Evolutionary conservation across 1,284 basidiomycete genomes (phyloP).

Genomic region (Leccinum pachyderme): DNA sequence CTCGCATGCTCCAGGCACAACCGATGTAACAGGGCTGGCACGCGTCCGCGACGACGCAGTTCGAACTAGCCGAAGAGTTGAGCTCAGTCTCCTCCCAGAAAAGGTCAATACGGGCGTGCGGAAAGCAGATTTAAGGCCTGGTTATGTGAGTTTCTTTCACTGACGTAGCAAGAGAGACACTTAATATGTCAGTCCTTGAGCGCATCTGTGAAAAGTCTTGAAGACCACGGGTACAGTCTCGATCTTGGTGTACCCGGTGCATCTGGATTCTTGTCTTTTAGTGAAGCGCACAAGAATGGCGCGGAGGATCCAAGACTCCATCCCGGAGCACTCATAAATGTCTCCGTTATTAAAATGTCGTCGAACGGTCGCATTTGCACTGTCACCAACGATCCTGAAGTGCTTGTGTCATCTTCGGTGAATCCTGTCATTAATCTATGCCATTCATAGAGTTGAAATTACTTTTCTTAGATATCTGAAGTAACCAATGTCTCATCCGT

Average conservation of each 20-base stretch:
- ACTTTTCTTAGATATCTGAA: constrained; percentile 56
- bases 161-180: neutral
- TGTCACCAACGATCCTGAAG: constrained; percentile 50
- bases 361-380: constrained; percentile 71
- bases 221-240: constrained; percentile 94
- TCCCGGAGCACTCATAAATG: constrained; percentile 66
- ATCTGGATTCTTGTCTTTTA: constrained; percentile 79
- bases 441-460: constrained; percentile 11
- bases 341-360: constrained; percentile 61
- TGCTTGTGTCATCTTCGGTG: constrained; percentile 53
- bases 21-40: constrained; percentile 52
- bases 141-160: constrained; percentile 56
- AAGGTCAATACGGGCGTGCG: constrained; percentile 83
- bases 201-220: constrained; percentile 79
- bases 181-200: constrained; percentile 57
- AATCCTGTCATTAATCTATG: constrained; percentile 25
- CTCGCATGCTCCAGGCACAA: constrained; percentile 61
- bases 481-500: constrained; percentile 80
- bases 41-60: constrained; percentile 64
- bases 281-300: constrained; percentile 50
- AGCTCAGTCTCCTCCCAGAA: constrained; percentile 83
- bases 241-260: constrained; percentile 78
- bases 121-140: constrained; percentile 74
- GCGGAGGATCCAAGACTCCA: constrained; percentile 50
- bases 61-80: constrained; percentile 76